phyloP scores from a whole-genome alignment of 768 basidiomycete species.

The Naganishia vishniacii region DNA sequence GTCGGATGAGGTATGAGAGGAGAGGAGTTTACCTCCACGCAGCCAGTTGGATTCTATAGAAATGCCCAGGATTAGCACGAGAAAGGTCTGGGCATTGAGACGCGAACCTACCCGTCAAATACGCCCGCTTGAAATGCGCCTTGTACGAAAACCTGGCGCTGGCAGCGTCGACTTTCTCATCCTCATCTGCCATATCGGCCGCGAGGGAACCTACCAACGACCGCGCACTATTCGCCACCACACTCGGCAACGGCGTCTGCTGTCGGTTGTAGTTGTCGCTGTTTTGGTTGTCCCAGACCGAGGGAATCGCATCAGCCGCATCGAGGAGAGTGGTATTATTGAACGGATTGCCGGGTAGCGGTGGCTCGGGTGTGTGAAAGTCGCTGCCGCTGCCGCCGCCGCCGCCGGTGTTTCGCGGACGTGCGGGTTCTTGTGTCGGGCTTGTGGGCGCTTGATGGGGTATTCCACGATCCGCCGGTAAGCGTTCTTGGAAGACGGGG shows the following conservation, averaged over 20 bases:
- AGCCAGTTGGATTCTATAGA: constrained; percentile 71
- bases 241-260: constrained; percentile 22
- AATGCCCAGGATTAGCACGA: background rate
- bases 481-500: too few species aligned
- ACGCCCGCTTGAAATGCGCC: constrained; percentile 66
- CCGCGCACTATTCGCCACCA: constrained; percentile 2
- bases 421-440: background rate
- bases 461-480: too few species aligned
- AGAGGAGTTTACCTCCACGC: constrained; percentile 64
- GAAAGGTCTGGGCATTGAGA: too few species aligned
- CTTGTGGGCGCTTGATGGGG: constrained; percentile 3
- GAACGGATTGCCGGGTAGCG: background rate
- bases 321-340: constrained; percentile 7
- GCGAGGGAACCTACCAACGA: background rate
- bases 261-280: constrained; percentile 13
- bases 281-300: constrained; percentile 18
- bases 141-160: constrained; percentile 57
- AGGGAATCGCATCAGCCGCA: constrained; percentile 8
- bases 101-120: constrained; percentile 59
- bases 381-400: too few species aligned
- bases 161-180: too few species aligned
- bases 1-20: constrained; percentile 57
- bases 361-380: too few species aligned
- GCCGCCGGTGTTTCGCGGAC: too few species aligned
- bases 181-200: too few species aligned